Evolutionary conservation across 805 yeast species (phyloP), one percentile per base, ranked within the genome.

Genomic region (Cyberlindnera nakhonratchasimensis): DNA sequence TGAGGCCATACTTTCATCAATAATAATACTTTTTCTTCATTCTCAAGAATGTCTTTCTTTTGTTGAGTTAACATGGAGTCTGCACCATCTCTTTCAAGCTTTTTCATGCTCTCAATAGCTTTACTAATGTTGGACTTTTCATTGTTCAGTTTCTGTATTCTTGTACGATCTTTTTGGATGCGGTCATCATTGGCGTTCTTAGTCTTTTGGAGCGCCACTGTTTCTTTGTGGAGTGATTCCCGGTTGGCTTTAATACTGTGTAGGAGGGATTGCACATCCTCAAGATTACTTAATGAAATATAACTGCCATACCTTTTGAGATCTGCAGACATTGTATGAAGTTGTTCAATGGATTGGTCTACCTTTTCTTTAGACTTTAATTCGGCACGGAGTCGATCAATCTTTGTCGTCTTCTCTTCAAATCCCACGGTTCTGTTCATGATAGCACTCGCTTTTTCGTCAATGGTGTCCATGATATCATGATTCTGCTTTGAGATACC

Each of bases 1-100:
- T 37, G 16, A 3, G 40, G 38, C 47, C 53, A 42, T 4, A 54
- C 25, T 17, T 46, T 37, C 29, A 39, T 29, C 19, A 55, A 21
- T 2, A 44, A 19, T 6, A 37, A 23, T 14, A 52, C 13, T 19
- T 42, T 51, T n/a, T 40, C 40, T 21, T 54, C 55, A 20, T 46
- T 48, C 6, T 32, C 36, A 22, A 43, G 13, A 2, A 48, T 14
- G 5, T 34, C 22, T n/a, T 24, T 33, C 31, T 29, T 40, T n/a
- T 44, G 33, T 23, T 29, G 37, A 8, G 38, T 34, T 12, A 40
- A 12, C 12, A 17, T 28, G 14, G 35, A 47, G 39, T 46, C 40
- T 6, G 26, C 13, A 7, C 23, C 39, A 25, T 44, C 42, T 11
- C 43, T 30, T 5, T 47, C 39, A 18, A 42, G 14, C 29, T 29